Evolutionary conservation across 192 early-diverging fungal genomes (phyloP), one percentile per base, ranked within the genome.

Genomic region (Coemansia sp.): DNA sequence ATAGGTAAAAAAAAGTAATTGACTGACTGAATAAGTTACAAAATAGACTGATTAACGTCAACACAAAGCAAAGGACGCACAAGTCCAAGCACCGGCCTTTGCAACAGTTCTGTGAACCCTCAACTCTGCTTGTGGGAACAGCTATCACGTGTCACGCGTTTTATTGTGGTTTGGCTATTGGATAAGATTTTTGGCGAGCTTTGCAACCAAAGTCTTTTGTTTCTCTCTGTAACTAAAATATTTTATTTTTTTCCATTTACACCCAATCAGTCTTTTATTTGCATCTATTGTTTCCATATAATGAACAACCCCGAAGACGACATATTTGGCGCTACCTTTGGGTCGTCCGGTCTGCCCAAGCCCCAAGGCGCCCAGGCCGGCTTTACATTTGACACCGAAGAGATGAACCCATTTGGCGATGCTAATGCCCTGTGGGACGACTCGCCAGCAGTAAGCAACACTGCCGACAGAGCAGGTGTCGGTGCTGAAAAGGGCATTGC

Each of bases 341-440:
- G 71, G 30, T 29, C 71, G 1, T 20, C 62, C 38, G 36, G 66
- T 18, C 10, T 31, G 25, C 28, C 38, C 6, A 40, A 38, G 20
- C 16, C 40, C 42, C 42, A 3, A 5, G 33, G 20, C 4, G 42
- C 3, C 22, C 69, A 66, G 42, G 66, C 68, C 48, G 56, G 69
- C 7, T 81, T 81, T 42, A 66, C 69, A 8, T 75, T 81, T 48
- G 69, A 68, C 63, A 71, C 38, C 31, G 64, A 69, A 17, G 78
- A 81, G 69, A 81, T 81, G 78, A 69, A 81, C 59, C 78, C 78
- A 18, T 81, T 81, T 54, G 67, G 69, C 67, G 72, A 72, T 34
- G 48, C 55, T 4, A 56, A 20, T 48, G 75, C 72, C 30, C 73
- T 70, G 42, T 81, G 78, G 78, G 67, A 52, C 48, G 58, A 65